A percentile compares a stretch with the other conserved stretches of the same genome.
These are phyloP conservation scores for Aureoboletus auriporus DNA, from an alignment of 768 basidiomycete species.

Conservation along the genomic window DNA sequence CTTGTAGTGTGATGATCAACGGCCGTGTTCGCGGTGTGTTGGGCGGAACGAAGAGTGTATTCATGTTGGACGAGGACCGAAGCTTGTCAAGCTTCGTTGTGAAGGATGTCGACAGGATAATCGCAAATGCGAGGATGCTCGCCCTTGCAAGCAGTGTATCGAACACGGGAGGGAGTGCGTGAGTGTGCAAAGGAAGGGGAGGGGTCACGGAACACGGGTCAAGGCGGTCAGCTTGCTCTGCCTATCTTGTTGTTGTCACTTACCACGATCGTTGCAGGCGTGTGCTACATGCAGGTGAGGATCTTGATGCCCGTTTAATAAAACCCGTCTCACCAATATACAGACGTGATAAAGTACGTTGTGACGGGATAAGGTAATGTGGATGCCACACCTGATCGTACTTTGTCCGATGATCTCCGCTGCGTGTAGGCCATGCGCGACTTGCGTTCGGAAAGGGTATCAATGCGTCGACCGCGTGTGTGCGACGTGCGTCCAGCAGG, in stretches of 20 bases:
- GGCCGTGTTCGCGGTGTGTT: slow-evolving; percentile 59
- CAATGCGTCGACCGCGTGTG: slow-evolving; percentile 52
- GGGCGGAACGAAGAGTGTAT: slow-evolving; percentile 52
- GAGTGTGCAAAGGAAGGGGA: slow-evolving; percentile 46
- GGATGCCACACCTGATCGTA: not conserved
- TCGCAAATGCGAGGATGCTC: slow-evolving; percentile 54
- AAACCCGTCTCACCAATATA: slow-evolving; percentile 13
- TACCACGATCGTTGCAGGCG: slow-evolving; percentile 37
- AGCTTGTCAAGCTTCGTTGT: slow-evolving; percentile 56
- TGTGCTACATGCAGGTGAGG: slow-evolving; percentile 58
- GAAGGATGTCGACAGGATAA: slow-evolving; percentile 54
- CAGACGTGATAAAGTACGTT: slow-evolving; percentile 61
- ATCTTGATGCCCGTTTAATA: slow-evolving; percentile 2
- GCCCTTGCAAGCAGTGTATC: slow-evolving; percentile 53
- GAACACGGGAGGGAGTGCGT: slow-evolving; percentile 46
- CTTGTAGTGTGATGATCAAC: slow-evolving; percentile 55
- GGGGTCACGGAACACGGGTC: slow-evolving; percentile 57
- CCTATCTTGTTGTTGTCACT: slow-evolving; percentile 3
- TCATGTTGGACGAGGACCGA: slow-evolving; percentile 52
- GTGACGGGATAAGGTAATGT: slow-evolving; percentile 52
- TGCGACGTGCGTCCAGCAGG: slow-evolving; percentile 41
- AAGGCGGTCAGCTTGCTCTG: slow-evolving; percentile 45
- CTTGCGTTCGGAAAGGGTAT: slow-evolving; percentile 48
- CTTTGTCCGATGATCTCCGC: slow-evolving; percentile 5
- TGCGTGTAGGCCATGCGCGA: slow-evolving; percentile 42